A percentile compares a stretch with the other conserved stretches of the same genome.
These are phyloP conservation scores for Sanghuangporus baumii DNA, from an alignment of 1,284 basidiomycete species.

Conservation along the genomic window DNA sequence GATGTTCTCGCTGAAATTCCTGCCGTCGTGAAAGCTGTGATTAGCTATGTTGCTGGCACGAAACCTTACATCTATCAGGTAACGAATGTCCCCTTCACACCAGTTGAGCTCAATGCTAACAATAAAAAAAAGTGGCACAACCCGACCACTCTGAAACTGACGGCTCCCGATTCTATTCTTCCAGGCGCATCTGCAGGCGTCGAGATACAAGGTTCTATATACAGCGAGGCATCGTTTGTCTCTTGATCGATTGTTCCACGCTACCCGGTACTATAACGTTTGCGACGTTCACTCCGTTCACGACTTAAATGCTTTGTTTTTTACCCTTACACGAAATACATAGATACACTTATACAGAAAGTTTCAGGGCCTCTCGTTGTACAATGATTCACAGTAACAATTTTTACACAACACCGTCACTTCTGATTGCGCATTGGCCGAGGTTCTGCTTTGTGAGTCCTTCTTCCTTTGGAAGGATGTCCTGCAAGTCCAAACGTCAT, in stretches of 20 bases:
- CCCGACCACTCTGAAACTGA: constrained; percentile 63
- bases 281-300: background rate
- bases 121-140: constrained; percentile 67
- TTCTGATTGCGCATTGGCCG: constrained; percentile 62
- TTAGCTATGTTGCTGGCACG: constrained; percentile 87
- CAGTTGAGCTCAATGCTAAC: constrained; percentile 23
- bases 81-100: constrained; percentile 19
- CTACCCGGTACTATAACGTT: background rate
- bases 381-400: no score
- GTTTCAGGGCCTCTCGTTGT: background rate
- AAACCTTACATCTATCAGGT: constrained; percentile 94
- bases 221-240: constrained; percentile 91
- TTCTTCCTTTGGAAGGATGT: constrained; percentile 59
- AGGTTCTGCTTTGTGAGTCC: constrained; percentile 52
- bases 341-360: background rate
- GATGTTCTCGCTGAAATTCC: constrained; percentile 97
- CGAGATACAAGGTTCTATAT: constrained; percentile 69
- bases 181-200: constrained; percentile 39
- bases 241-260: constrained; percentile 39
- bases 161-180: constrained; percentile 49
- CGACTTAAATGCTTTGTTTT: background rate
- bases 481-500: constrained; percentile 29
- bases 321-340: background rate
- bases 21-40: constrained; percentile 81
- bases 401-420: constrained; percentile 44